Conservation (phyloP, 805 yeast genomes). For the Candida awuae region DNA sequence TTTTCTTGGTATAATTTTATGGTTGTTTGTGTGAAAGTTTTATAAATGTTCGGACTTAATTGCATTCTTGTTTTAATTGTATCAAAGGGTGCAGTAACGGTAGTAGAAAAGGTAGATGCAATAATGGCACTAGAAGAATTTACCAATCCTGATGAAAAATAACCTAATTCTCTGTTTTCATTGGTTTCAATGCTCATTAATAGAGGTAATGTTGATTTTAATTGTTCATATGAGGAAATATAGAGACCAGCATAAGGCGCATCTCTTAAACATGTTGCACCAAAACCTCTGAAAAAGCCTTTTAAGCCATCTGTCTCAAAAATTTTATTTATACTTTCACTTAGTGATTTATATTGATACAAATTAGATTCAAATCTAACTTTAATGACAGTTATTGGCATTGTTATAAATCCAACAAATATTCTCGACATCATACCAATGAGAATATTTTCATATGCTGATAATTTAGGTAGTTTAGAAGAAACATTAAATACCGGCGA, state of each 20-base stretch:
- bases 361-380: conserved; percentile 81
- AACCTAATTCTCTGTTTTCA: conserved; percentile 11
- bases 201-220: conserved; percentile 49
- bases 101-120: conserved; percentile 75
- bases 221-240: conserved; percentile 73
- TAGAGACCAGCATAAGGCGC: conserved; percentile 96
- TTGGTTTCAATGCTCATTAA: conserved; percentile 20
- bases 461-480: conserved; percentile 61
- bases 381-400: conserved; percentile 91
- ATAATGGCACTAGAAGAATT: conserved; percentile 70
- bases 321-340: conserved; percentile 52
- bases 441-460: conserved; percentile 58
- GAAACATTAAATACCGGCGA: conserved; percentile 6
- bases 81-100: conserved; percentile 91
- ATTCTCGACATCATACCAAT: conserved; percentile 79
- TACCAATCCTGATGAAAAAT: conserved; percentile 37
- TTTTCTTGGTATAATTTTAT: conserved; percentile 38
- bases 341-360: conserved; percentile 59
- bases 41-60: conserved; percentile 44
- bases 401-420: conserved; percentile 73
- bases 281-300: conserved; percentile 82
- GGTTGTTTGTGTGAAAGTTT: conserved; percentile 35
- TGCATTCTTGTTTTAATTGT: conserved; percentile 91
- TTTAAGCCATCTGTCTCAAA: conserved; percentile 41
- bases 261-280: conserved; percentile 82